Conservation (phyloP, 768 basidiomycete species). For the Gelatoporia subvermispora region DNA sequence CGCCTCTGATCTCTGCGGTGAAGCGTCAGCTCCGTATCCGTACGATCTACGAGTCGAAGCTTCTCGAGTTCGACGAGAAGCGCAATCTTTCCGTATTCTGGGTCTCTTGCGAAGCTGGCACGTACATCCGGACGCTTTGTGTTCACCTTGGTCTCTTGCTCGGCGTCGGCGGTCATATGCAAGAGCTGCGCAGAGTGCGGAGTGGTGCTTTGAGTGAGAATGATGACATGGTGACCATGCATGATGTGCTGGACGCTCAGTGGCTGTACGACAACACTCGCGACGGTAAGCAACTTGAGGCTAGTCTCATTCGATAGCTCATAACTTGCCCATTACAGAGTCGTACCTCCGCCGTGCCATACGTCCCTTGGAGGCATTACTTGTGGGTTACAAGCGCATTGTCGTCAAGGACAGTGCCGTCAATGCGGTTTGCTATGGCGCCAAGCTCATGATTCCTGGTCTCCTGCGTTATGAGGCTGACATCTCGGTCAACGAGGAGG, state of each 20-base stretch:
- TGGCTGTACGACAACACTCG: constrained; percentile 97
- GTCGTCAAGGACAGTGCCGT: constrained; percentile 99
- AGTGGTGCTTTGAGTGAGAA: constrained; percentile 97
- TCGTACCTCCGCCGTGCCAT: constrained; percentile 94
- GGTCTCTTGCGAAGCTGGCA: constrained; percentile 98
- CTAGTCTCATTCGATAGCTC: constrained; percentile 1
- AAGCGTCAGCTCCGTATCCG: constrained; percentile 97
- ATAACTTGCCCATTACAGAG: constrained; percentile 45
- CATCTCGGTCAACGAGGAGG: constrained; percentile 91
- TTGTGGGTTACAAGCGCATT: constrained; percentile 96
- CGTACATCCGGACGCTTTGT: constrained; percentile 94
- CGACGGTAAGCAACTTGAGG: constrained; percentile 60
- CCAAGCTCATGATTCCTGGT: constrained; percentile 99
- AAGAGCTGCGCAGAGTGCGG: constrained; percentile 91
- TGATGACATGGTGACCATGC: constrained; percentile 99
- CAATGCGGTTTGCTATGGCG: constrained; percentile 98
- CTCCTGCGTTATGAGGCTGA: constrained; percentile 94
- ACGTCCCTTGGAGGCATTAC: constrained; percentile 87
- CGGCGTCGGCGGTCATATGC: constrained; percentile 99
- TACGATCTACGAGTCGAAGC: constrained; percentile 93
- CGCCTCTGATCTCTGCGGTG: constrained; percentile 97
- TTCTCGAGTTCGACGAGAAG: constrained; percentile 96
- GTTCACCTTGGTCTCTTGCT: constrained; percentile 92
- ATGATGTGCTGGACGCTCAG: constrained; percentile 98
- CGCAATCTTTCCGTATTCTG: constrained; percentile 96